Evolutionary conservation across 2,329 filamentous ascomycete genomes (phyloP).

Genomic region (Lecanosticta acicola): DNA sequence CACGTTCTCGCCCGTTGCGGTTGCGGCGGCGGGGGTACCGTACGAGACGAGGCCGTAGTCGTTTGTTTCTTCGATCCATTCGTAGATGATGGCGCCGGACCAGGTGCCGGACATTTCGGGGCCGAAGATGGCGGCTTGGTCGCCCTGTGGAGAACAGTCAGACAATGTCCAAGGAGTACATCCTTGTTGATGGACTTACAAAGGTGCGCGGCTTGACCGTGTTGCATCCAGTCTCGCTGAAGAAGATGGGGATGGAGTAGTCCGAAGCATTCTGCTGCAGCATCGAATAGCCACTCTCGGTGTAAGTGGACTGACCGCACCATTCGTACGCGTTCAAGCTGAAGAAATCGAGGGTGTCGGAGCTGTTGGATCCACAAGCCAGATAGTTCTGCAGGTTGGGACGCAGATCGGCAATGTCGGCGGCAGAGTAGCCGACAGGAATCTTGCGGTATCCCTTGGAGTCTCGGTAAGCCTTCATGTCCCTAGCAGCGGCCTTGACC

Average conservation of each 20-base stretch:
- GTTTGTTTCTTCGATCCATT: conserved; percentile 83
- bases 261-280: conserved; percentile 61
- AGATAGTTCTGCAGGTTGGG: conserved; percentile 68
- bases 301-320: conserved; percentile 21
- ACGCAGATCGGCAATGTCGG: conserved; percentile 67
- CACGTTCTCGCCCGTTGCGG: conserved; percentile 34
- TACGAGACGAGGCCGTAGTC: conserved; percentile 76
- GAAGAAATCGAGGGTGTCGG: conserved; percentile 75
- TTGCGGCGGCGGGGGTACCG: conserved; percentile 48
- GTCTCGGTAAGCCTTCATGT: conserved; percentile 76
- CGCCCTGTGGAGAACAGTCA: conserved; percentile 33
- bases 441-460: conserved; percentile 72
- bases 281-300: conserved; percentile 60
- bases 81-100: conserved; percentile 78
- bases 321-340: conserved; percentile 61
- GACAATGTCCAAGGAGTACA: not conserved
- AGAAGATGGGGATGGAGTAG: conserved; percentile 81
- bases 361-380: conserved; percentile 65
- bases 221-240: conserved; percentile 85
- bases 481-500: conserved; percentile 66
- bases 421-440: conserved; percentile 80
- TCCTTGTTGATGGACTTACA: too few species aligned
- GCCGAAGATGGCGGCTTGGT: conserved; percentile 74
- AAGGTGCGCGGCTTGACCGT: conserved; percentile 57
- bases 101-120: conserved; percentile 63